phyloP scores from a whole-genome alignment of 179 eudicot genomes.

The Beta macrorhiza region DNA sequence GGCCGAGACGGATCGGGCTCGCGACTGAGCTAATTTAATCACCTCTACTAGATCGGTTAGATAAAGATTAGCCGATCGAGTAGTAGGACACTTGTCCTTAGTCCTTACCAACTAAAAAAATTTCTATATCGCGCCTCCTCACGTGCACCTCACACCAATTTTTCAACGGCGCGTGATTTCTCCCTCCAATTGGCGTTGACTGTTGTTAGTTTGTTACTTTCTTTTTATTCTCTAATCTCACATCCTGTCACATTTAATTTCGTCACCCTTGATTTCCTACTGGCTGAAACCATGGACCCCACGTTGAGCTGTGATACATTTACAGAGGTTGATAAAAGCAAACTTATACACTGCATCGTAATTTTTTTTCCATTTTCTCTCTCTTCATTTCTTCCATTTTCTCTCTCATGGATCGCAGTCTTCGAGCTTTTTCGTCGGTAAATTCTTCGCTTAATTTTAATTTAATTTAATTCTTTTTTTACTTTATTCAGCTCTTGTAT shows the following conservation, averaged over 20 bases:
- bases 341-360: background rate
- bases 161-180: background rate
- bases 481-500: background rate
- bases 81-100: too few relatives aligned
- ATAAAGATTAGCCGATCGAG: too few relatives aligned
- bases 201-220: slow-evolving; percentile 14
- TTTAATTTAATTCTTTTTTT: background rate
- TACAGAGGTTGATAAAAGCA: slow-evolving; percentile 5
- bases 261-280: background rate
- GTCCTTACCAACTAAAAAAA: too few relatives aligned
- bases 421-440: slow-evolving; percentile 13
- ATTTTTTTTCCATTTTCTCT: background rate
- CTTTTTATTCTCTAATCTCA: slow-evolving; percentile 12
- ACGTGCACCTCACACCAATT: background rate
- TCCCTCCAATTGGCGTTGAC: slow-evolving; percentile 30
- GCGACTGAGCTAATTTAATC: too few relatives aligned
- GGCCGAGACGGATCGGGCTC: too few relatives aligned
- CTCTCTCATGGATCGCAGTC: slow-evolving; percentile 2
- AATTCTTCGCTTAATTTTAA: background rate
- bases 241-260: slow-evolving; percentile 6
- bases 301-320: background rate
- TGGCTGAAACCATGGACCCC: slow-evolving; percentile 12
- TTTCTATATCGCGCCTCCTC: background rate
- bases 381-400: background rate
- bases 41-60: too few relatives aligned